A percentile compares a stretch with the other conserved stretches of the same genome.
phyloP scores from a whole-genome alignment of 352 stramenopile species.

The Phytophthora citricola region DNA sequence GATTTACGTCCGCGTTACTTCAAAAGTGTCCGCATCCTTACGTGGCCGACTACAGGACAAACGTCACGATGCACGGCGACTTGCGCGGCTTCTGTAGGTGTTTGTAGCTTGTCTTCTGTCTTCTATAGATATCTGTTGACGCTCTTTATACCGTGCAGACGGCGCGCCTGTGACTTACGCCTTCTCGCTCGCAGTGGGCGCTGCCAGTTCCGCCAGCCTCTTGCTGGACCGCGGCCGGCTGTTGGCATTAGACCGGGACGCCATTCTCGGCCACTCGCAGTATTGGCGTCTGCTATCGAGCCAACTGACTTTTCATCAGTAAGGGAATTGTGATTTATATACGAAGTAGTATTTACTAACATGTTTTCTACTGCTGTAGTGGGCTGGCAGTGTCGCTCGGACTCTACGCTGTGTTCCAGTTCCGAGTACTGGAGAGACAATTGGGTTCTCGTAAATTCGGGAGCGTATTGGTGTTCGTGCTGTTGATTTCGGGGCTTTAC shows the following conservation, averaged over 20 bases:
- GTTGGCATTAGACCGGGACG: slow-evolving; percentile 60
- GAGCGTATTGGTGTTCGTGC: slow-evolving; percentile 72
- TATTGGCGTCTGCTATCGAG: slow-evolving; percentile 76
- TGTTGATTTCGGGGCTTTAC: slow-evolving; percentile 54
- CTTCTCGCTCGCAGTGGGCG: slow-evolving; percentile 69
- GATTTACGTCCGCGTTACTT: background rate
- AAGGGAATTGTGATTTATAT: slow-evolving; percentile 12
- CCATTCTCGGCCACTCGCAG: slow-evolving; percentile 61
- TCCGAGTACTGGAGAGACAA: slow-evolving; percentile 81
- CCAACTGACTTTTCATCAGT: slow-evolving; percentile 84
- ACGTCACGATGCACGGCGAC: slow-evolving; percentile 71
- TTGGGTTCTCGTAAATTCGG: slow-evolving; percentile 90
- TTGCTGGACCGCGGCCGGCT: slow-evolving; percentile 64
- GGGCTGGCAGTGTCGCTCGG: slow-evolving; percentile 80
- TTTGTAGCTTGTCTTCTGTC: slow-evolving; percentile 17
- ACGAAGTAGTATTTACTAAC: slow-evolving; percentile 14
- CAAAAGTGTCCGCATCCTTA: slow-evolving; percentile 10
- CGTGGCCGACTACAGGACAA: slow-evolving; percentile 19
- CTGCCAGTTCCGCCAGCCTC: slow-evolving; percentile 69
- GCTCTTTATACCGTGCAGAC: slow-evolving; percentile 41
- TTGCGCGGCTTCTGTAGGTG: slow-evolving; percentile 83
- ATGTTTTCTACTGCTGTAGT: slow-evolving; percentile 36
- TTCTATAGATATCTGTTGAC: background rate
- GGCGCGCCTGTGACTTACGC: slow-evolving; percentile 84
- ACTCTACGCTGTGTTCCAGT: slow-evolving; percentile 89